Evolutionary conservation across 2,329 filamentous ascomycete species (phyloP).

Genomic region (Macrophomina phaseolina): DNA sequence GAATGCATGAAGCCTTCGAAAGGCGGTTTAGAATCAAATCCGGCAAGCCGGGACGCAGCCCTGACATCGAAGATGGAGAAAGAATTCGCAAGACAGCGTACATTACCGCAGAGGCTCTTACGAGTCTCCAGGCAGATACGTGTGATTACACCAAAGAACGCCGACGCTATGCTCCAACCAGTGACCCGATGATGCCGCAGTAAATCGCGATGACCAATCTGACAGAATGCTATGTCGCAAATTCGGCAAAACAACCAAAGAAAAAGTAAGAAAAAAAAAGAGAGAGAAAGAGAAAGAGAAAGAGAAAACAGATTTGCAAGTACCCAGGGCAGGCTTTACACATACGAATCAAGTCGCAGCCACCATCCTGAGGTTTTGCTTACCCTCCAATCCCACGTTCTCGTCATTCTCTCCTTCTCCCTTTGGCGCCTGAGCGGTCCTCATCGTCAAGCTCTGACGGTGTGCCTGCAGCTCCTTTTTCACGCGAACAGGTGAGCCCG

Average conservation of each 20-base stretch:
- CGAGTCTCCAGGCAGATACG: background rate
- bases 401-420: conserved; percentile 10
- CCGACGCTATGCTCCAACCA: conserved; percentile 3
- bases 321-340: background rate
- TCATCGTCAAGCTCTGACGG: conserved; percentile 22
- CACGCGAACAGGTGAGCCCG: background rate
- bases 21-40: too few species aligned
- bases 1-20: too few species aligned
- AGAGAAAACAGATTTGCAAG: too few species aligned
- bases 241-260: background rate
- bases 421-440: conserved; percentile 19
- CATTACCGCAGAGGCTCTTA: background rate
- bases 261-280: background rate
- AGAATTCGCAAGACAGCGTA: background rate
- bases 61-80: background rate
- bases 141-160: background rate
- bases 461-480: conserved; percentile 11
- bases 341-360: conserved; percentile 8
- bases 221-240: background rate
- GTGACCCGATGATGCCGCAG: background rate
- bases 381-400: conserved; percentile 1
- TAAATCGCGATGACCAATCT: background rate
- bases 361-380: conserved; percentile 19
- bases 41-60: too few species aligned
- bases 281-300: background rate